Conservation (phyloP, 2,329 filamentous ascomycete genomes). For the Penicillium corylophilum region DNA sequence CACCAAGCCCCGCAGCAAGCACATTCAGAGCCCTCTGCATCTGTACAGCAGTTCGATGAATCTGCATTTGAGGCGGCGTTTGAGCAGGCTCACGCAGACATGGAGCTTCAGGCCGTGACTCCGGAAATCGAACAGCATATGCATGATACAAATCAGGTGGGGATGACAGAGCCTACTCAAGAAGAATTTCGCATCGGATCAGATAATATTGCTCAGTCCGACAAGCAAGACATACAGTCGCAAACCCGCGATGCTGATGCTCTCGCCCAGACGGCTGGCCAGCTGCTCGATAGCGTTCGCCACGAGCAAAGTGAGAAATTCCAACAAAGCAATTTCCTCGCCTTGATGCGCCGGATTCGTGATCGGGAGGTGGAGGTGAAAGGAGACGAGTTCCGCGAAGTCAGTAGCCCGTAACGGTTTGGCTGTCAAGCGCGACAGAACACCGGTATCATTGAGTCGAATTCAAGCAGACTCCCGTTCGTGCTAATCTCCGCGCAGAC, state of each 20-base stretch:
- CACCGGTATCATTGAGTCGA: constrained; percentile 37
- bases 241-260: constrained; percentile 59
- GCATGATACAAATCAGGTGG: constrained; percentile 19
- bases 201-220: constrained; percentile 41
- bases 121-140: constrained; percentile 14
- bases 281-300: constrained; percentile 67
- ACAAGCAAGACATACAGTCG: constrained; percentile 32
- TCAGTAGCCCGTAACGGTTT: constrained; percentile 45
- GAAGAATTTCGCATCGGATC: constrained; percentile 43
- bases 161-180: constrained; percentile 11
- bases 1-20: constrained; percentile 27
- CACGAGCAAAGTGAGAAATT: constrained; percentile 72
- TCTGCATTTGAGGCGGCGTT: constrained; percentile 49
- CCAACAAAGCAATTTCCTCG: constrained; percentile 72
- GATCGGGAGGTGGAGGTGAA: constrained; percentile 71
- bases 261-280: constrained; percentile 68
- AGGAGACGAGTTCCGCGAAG: constrained; percentile 58
- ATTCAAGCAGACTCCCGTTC: constrained; percentile 29
- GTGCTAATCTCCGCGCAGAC: constrained; percentile 40
- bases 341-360: constrained; percentile 72
- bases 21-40: constrained; percentile 21
- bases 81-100: constrained; percentile 40
- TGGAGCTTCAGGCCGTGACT: constrained; percentile 29
- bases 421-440: constrained; percentile 35
- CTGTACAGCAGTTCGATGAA: constrained; percentile 42